Percentiles rank a stretch among this genome's conserved stretches.
Conservation (phyloP, 106 monocot genomes). For the Amphibolis antarctica region DNA sequence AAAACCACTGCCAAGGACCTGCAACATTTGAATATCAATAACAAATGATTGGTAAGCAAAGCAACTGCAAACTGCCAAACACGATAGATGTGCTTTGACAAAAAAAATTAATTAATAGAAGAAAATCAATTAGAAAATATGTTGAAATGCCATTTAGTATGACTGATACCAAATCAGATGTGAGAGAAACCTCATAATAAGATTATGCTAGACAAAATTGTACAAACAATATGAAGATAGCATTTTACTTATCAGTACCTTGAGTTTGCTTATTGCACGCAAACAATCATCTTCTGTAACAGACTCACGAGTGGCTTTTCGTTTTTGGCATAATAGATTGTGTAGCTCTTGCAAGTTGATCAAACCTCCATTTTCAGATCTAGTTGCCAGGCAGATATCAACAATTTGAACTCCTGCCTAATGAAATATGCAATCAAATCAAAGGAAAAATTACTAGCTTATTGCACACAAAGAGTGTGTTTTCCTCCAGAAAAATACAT, state of each 20-base stretch:
- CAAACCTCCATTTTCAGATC: slow-evolving; percentile 78
- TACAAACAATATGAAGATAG: slow-evolving; percentile 1
- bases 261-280: slow-evolving; percentile 91
- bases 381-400: slow-evolving; percentile 85
- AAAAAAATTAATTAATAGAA: not conserved
- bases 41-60: not conserved
- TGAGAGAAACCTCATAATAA: not conserved
- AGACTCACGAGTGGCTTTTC: slow-evolving; percentile 60
- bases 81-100: not conserved
- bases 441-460: too few relatives aligned
- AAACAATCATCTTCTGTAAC: slow-evolving; percentile 94
- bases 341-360: slow-evolving; percentile 82
- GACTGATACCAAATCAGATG: too few relatives aligned
- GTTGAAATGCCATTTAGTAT: too few relatives aligned
- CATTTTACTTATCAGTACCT: slow-evolving; percentile 30
- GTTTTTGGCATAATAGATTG: slow-evolving; percentile 53
- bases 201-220: not conserved
- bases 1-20: slow-evolving; percentile 92
- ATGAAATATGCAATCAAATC: not conserved
- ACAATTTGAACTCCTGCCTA: slow-evolving; percentile 90
- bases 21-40: slow-evolving; percentile 9
- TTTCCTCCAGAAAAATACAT: too few relatives aligned
- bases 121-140: too few relatives aligned
- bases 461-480: too few relatives aligned
- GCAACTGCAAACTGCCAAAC: not conserved